Conservation (phyloP, 805 yeast genomes). For the Sugiyamaella marilandica region DNA sequence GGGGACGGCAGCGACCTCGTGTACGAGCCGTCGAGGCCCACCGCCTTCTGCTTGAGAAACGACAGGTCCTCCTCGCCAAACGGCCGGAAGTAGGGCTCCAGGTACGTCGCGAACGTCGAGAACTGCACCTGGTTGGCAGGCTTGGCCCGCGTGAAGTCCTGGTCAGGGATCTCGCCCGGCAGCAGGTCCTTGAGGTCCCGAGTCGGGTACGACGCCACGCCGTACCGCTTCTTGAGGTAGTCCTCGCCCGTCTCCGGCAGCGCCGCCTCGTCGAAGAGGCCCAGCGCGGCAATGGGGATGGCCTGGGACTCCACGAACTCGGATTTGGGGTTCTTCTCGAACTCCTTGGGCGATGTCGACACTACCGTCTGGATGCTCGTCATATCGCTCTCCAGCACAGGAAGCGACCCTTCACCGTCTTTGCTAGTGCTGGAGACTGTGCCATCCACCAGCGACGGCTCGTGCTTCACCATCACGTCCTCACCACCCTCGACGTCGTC, state of each 20-base stretch:
- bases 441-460: neutral
- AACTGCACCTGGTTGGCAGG: slow-evolving; percentile 90
- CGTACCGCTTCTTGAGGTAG: slow-evolving; percentile 67
- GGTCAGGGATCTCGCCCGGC: slow-evolving; percentile 86
- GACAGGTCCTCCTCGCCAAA: slow-evolving; percentile 77
- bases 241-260: slow-evolving; percentile 67
- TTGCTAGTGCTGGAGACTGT: neutral
- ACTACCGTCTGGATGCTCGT: neutral
- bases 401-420: neutral
- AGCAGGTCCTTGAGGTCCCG: slow-evolving; percentile 65
- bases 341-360: slow-evolving; percentile 1
- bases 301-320: slow-evolving; percentile 71
- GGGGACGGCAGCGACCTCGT: slow-evolving; percentile 44
- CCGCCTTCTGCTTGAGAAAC: slow-evolving; percentile 58
- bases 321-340: slow-evolving; percentile 59
- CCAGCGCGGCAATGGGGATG: slow-evolving; percentile 63
- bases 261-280: slow-evolving; percentile 58
- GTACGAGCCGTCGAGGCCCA: slow-evolving; percentile 34
- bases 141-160: slow-evolving; percentile 78
- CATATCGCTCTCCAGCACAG: neutral
- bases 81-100: slow-evolving; percentile 79
- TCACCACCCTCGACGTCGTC: slow-evolving; percentile 8
- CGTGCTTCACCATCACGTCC: neutral
- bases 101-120: slow-evolving; percentile 75
- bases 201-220: slow-evolving; percentile 86